A percentile compares a stretch with the other conserved stretches of the same genome.
Conservation (phyloP, 1,284 basidiomycete species). For the Ceratobasidium sp. region DNA sequence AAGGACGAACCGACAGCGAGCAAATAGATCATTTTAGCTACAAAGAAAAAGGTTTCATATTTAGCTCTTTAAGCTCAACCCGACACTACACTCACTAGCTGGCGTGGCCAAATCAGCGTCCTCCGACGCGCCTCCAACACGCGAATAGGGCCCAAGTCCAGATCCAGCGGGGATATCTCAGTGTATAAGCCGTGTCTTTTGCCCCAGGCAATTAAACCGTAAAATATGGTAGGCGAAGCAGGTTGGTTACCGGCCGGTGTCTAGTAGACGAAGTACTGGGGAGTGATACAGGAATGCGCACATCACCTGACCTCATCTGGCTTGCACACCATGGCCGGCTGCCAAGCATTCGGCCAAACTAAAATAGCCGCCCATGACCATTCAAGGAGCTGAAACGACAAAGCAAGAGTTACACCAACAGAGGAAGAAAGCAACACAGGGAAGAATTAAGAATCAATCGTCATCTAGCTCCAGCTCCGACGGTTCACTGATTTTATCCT, state of each 20-base stretch:
- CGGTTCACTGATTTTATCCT: slow-evolving; percentile 80
- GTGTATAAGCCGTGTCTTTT: not conserved
- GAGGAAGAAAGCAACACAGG: not conserved
- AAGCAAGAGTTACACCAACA: not conserved
- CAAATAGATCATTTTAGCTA: slow-evolving; percentile 35
- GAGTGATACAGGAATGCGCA: slow-evolving; percentile 10
- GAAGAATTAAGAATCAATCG: slow-evolving; percentile 1
- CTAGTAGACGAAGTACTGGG: not conserved
- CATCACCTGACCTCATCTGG: slow-evolving; percentile 23
- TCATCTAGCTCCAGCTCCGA: slow-evolving; percentile 54
- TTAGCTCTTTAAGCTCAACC: not conserved
- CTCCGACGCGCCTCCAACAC: not conserved
- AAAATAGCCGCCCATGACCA: not conserved
- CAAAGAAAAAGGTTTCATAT: not conserved
- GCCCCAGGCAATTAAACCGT: not conserved
- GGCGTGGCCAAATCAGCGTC: slow-evolving; percentile 19
- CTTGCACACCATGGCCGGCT: not conserved
- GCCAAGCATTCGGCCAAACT: slow-evolving; percentile 10
- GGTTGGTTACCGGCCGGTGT: not conserved
- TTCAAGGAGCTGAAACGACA: not conserved
- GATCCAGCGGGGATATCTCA: not conserved
- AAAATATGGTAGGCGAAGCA: not conserved
- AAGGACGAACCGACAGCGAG: not conserved
- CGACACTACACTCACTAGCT: slow-evolving; percentile 5
- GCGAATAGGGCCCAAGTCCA: not conserved